Conservation (phyloP, 129 eudicot species). For the Chrysanthemum makinoi region DNA sequence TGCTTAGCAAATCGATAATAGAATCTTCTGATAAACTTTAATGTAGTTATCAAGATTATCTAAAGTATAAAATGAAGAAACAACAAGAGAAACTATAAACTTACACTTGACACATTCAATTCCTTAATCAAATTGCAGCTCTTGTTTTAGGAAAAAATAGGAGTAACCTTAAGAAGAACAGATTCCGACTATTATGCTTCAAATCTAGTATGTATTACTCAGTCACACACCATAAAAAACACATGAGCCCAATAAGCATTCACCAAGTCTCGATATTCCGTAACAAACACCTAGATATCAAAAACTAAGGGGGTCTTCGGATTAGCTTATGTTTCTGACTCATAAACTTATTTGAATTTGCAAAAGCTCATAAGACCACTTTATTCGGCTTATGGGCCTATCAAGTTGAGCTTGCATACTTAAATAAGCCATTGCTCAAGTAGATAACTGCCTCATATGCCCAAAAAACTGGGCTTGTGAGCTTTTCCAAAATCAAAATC, state of each 20-base stretch:
- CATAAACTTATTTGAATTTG: too few species aligned
- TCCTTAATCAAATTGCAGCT: too few species aligned
- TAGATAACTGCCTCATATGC: too few species aligned
- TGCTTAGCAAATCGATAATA: not conserved
- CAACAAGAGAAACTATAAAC: not conserved
- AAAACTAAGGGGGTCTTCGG: too few species aligned
- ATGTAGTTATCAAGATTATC: not conserved
- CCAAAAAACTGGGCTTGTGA: too few species aligned
- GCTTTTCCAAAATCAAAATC: too few species aligned
- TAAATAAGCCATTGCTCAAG: too few species aligned
- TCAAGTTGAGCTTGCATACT: too few species aligned
- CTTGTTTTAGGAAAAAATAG: not conserved
- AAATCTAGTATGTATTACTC: constrained; percentile 2
- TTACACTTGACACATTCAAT: not conserved
- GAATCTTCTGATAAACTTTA: not conserved
- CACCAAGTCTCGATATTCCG: not conserved
- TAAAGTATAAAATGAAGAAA: too few species aligned
- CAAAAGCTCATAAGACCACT: too few species aligned
- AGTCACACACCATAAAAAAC: not conserved
- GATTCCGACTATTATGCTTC: not conserved
- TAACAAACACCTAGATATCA: not conserved
- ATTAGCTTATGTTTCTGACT: too few species aligned
- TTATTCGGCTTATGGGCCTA: too few species aligned
- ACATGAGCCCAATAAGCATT: not conserved
- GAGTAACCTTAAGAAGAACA: not conserved